Base-by-base conservation (phyloP, 257 asterid genomes). In the Striga asiatica region DNA sequence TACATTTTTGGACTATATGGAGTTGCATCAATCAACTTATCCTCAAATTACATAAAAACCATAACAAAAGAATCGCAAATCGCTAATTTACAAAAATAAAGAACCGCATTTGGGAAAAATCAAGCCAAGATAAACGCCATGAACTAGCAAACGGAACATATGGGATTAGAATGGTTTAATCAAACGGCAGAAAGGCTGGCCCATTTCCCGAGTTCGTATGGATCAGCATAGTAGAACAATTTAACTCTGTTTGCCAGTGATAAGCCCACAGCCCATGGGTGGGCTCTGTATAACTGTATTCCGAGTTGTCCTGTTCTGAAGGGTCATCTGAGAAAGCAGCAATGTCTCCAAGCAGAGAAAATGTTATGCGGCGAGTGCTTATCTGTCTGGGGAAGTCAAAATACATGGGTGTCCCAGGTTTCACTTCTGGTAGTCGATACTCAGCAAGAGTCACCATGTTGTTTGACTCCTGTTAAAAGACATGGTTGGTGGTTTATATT, bases 171-270 rank as follows among this genome's bases (percentile, higher is more conserved):
- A 13, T 49, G 55, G 6, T 31, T 9, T 53, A 49, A 58, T 79
- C 83, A 89, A 42, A 89, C 71, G 37, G 91, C 94, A 8, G 96
- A 89, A 61, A 83, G 95, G 65, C 89, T 83, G 11, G 94, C 96
- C 96, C 96, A 89, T 74, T 89, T 89, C 8, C 96, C 98, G 1
- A 89, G 89, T 54, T 89, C 98, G 13, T 86, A 83, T 0, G 96
- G 95, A 61, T 84, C 96, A 0, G 85, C 94, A 54, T 86, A 81
- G 64, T 91, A 91, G 66, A 86, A 91, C 66, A 91, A 16, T 79
- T 91, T 91, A 46, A 91, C 48, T 71, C 80, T 86, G 69, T 84
- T 85, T 5, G 82, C 70, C 75, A 91, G 65, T 35, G 89, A 84
- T 78, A 89, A 59, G 13, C 96, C 96, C 31, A 91, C 61, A 18